phyloP scores from a whole-genome alignment of 2,329 filamentous ascomycete genomes.

The Aureobasidium mangrovei region DNA sequence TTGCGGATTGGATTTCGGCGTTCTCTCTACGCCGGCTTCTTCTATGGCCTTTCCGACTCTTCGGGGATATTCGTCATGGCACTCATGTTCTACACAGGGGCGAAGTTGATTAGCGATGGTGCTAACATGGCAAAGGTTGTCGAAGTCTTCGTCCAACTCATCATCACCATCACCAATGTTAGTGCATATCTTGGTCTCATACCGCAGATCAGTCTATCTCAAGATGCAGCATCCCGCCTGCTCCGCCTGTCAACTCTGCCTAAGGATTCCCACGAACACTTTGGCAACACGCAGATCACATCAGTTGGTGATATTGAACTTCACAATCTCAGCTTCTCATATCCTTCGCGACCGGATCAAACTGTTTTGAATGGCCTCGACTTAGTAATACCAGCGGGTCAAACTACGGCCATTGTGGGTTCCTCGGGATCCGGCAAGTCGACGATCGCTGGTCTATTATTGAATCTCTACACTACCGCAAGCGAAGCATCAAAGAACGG shows the following conservation, averaged over 20 bases:
- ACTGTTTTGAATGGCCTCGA: constrained; percentile 55
- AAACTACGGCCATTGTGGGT: constrained; percentile 71
- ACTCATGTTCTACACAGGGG: constrained; percentile 76
- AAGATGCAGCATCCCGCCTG: constrained; percentile 63
- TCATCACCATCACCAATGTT: constrained; percentile 73
- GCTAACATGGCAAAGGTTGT: constrained; percentile 53
- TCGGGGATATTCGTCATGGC: constrained; percentile 64
- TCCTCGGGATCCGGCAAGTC: constrained; percentile 86
- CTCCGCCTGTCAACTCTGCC: constrained; percentile 60
- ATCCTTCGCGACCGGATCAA: constrained; percentile 49
- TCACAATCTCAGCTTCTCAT: constrained; percentile 58
- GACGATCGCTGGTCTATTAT: constrained; percentile 65
- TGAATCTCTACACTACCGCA: constrained; percentile 55
- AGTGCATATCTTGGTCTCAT: constrained; percentile 63
- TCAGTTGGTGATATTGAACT: constrained; percentile 49
- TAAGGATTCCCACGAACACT: constrained; percentile 48
- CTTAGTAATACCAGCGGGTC: constrained; percentile 54
- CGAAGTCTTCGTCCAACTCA: constrained; percentile 68
- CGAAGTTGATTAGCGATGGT: constrained; percentile 48
- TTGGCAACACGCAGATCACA: constrained; percentile 38
- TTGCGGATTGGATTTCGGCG: constrained; percentile 56
- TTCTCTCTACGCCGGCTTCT: constrained; percentile 56
- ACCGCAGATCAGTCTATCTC: constrained; percentile 69
- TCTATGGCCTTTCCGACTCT: constrained; percentile 72
- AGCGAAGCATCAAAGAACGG: constrained; percentile 51